Conservation (phyloP, 2,329 filamentous ascomycete genomes). For the Microcyclosporella mali region DNA sequence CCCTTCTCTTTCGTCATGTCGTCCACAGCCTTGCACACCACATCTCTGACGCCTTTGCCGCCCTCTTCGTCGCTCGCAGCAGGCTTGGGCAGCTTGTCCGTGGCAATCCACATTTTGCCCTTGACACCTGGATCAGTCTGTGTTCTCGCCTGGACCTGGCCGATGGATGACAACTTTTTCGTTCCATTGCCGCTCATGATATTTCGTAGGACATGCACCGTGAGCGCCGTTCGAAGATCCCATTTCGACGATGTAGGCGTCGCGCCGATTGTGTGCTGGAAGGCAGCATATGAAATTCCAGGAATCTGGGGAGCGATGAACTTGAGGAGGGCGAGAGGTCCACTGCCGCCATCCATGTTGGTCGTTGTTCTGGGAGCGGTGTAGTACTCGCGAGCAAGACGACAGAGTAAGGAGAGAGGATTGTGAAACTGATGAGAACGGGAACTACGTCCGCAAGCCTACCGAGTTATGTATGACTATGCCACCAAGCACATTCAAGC, state of each 20-base stretch:
- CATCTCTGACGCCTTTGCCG: slow-evolving; percentile 10
- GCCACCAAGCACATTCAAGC: no score
- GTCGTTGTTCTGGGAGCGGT: no score
- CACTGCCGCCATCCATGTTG: slow-evolving; percentile 6
- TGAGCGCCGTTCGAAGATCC: slow-evolving; percentile 69
- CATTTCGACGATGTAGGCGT: slow-evolving; percentile 70
- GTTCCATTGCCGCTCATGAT: slow-evolving; percentile 45
- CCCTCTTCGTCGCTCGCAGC: slow-evolving; percentile 45
- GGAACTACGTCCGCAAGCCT: not conserved
- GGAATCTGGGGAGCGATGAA: slow-evolving; percentile 54
- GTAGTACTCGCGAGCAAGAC: not conserved
- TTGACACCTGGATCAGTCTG: slow-evolving; percentile 62
- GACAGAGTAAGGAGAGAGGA: not conserved
- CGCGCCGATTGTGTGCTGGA: slow-evolving; percentile 59
- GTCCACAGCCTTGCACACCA: slow-evolving; percentile 49
- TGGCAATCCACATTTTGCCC: slow-evolving; percentile 75
- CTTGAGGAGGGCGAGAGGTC: slow-evolving; percentile 20
- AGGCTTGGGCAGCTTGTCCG: slow-evolving; percentile 56
- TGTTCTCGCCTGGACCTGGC: slow-evolving; percentile 57
- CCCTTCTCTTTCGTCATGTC: slow-evolving; percentile 41
- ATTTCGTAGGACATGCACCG: slow-evolving; percentile 64
- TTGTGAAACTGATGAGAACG: no score
- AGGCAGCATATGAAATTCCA: slow-evolving; percentile 54
- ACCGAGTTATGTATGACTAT: not conserved
- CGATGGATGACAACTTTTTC: slow-evolving; percentile 46